Evolutionary conservation across 1,284 basidiomycete species (phyloP).

Genomic region (Sutorius eximius): DNA sequence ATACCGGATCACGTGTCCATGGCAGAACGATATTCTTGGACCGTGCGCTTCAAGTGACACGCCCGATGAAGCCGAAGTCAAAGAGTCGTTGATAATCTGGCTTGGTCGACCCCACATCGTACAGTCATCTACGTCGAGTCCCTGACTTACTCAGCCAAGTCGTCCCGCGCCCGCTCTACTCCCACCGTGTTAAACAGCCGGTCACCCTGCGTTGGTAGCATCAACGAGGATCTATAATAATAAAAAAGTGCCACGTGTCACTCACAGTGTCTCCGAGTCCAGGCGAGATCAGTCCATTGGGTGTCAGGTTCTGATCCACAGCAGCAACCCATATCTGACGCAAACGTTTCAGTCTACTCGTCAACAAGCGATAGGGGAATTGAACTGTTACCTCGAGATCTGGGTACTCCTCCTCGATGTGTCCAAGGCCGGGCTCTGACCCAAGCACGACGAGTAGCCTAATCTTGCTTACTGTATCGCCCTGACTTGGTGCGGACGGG

Average conservation of each 20-base stretch:
- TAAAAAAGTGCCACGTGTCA: conserved; percentile 8
- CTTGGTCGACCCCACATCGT: not conserved
- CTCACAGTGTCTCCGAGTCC: conserved; percentile 87
- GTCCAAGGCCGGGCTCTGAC: conserved; percentile 70
- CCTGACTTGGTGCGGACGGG: not conserved
- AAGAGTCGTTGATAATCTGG: not conserved
- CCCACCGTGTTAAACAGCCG: conserved; percentile 61
- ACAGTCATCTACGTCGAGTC: not conserved
- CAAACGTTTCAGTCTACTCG: conserved; percentile 1
- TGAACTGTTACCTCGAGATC: conserved; percentile 66
- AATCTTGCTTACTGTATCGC: conserved; percentile 60
- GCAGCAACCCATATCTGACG: conserved; percentile 81
- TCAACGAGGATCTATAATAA: not conserved
- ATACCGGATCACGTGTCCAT: conserved; percentile 29
- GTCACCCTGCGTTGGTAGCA: conserved; percentile 50
- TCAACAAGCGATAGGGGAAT: not conserved
- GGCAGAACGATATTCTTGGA: no score
- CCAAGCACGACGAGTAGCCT: conserved; percentile 85
- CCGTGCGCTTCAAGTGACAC: no score
- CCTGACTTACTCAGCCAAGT: not conserved
- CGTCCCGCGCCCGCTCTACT: conserved; percentile 22
- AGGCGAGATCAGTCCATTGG: conserved; percentile 76
- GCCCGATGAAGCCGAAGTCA: not conserved
- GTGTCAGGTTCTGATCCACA: conserved; percentile 72
- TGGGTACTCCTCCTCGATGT: conserved; percentile 69